These are phyloP conservation scores for Acanthamoeba healyi DNA, from an alignment of 208 protist species.

Conservation along the genomic window DNA sequence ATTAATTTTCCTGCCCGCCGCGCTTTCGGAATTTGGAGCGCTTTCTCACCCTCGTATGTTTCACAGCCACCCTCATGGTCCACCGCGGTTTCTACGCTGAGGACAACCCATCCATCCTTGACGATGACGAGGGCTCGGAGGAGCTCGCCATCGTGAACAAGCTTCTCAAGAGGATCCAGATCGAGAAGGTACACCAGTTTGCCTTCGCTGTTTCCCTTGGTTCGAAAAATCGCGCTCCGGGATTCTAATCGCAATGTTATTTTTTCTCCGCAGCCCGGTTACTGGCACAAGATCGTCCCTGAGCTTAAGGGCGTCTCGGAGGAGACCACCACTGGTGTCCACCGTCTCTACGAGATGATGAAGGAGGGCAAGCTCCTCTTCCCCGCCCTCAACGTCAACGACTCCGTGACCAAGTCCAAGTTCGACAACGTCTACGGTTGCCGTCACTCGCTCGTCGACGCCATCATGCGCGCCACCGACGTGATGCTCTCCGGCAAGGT, in stretches of 20 bases:
- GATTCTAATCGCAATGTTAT: neutral
- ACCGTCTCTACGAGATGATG: conserved; percentile 98
- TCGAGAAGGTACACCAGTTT: conserved; percentile 77
- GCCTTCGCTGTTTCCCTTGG: neutral
- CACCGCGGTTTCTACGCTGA: conserved; percentile 84
- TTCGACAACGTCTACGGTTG: conserved; percentile 99
- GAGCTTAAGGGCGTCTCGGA: conserved; percentile 98
- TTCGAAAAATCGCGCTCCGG: no score
- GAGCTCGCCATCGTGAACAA: conserved; percentile 89
- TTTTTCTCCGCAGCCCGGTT: conserved; percentile 61
- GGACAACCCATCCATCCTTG: conserved; percentile 87
- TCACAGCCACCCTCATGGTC: conserved; percentile 81
- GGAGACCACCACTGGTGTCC: conserved; percentile 99
- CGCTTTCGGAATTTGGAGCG: conserved; percentile 88
- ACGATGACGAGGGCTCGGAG: conserved; percentile 89
- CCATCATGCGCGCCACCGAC: conserved; percentile 99
- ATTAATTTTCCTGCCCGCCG: neutral
- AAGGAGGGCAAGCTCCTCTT: conserved; percentile 96
- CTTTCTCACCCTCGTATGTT: conserved; percentile 47
- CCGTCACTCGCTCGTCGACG: conserved; percentile 99
- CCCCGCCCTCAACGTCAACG: conserved; percentile 99
- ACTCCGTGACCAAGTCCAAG: conserved; percentile 99
- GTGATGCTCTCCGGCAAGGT: conserved; percentile 99
- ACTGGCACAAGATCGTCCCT: conserved; percentile 92
- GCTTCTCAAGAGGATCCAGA: conserved; percentile 85